Percentiles rank a stretch among this genome's conserved stretches.
phyloP scores from a whole-genome alignment of 441 rosid genomes.

The Melastoma candidum region DNA sequence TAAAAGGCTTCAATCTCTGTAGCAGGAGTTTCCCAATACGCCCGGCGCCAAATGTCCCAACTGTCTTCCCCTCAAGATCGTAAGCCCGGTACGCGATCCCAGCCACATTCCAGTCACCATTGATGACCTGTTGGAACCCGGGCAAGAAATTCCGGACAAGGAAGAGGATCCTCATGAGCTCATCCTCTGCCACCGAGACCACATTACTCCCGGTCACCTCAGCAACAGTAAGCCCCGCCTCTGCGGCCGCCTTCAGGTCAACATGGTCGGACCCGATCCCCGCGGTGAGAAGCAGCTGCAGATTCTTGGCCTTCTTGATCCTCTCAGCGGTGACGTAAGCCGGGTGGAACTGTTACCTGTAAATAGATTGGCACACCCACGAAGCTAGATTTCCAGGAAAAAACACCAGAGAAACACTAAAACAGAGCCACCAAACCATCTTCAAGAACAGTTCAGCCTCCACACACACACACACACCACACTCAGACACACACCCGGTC shows the following conservation, averaged over 20 bases:
- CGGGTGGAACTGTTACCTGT: constrained; percentile 40
- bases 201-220: constrained; percentile 94
- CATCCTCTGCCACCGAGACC: constrained; percentile 91
- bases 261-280: constrained; percentile 95
- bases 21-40: constrained; percentile 84
- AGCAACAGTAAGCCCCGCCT: constrained; percentile 86
- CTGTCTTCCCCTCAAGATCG: constrained; percentile 91
- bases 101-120: constrained; percentile 90
- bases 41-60: constrained; percentile 86
- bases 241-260: constrained; percentile 80
- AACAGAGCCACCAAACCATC: no score
- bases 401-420: no score
- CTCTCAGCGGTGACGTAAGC: constrained; percentile 87
- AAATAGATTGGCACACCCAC: no score
- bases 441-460: no score
- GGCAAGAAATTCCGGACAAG: constrained; percentile 81
- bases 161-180: constrained; percentile 87
- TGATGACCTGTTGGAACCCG: constrained; percentile 65
- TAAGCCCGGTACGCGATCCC: constrained; percentile 72
- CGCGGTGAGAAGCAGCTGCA: constrained; percentile 87
- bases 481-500: no score
- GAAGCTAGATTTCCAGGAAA: no score
- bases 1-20: constrained; percentile 82
- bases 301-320: constrained; percentile 82
- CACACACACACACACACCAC: no score